Base-by-base conservation (phyloP, 768 basidiomycete species). In the Kwoniella botswanensis region DNA sequence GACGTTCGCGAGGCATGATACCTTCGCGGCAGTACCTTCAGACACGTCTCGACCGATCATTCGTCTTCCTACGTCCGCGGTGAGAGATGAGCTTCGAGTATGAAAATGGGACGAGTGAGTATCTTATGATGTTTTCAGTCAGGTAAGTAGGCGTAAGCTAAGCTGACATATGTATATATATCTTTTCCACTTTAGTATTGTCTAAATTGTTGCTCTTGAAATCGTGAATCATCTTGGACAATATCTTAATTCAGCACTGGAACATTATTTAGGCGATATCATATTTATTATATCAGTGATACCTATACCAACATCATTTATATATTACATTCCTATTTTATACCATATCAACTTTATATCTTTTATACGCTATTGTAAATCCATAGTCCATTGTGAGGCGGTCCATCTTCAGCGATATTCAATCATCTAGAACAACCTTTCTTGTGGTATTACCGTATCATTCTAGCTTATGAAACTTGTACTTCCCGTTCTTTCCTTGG, bases 401-500 rank as follows among this genome's bases (percentile, higher is more conserved):
- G 35, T 35, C 29, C 3, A 29, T 29, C 29, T 29, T 5, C 35
- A 35, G 35, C 7, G 35, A 35, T 6, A 35, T 35, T 9, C 7
- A 35, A 35, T 26, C 26, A 26, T 26, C 26, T 3, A 26, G 35
- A 35, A 52, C 21, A 0, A 17, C 21, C 15, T 11, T 11, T 55
- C 21, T 55, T 55, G 54, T 1, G 2, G 54, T 21, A 63, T 18
- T 24, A 7, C 46, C 50, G 26, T 24, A 10, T 17, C 26, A 29
- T 17, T 59, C 4, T 6, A 35, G 35, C 58, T 13, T 54, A 64
- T 35, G 63, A 35, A 21, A 65, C 54, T 10, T 50, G 53, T n/a
- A 55, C 29, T 57, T 65, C 54, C 42, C 64, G 35, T 9, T 56
- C 64, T 44, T 42, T 57, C 17, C 64, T 65, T 15, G 64, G 64